Percentiles rank a stretch among this genome's conserved stretches.
Conservation (phyloP, 2,329 filamentous ascomycete genomes). For the Fusarium robinianum region DNA sequence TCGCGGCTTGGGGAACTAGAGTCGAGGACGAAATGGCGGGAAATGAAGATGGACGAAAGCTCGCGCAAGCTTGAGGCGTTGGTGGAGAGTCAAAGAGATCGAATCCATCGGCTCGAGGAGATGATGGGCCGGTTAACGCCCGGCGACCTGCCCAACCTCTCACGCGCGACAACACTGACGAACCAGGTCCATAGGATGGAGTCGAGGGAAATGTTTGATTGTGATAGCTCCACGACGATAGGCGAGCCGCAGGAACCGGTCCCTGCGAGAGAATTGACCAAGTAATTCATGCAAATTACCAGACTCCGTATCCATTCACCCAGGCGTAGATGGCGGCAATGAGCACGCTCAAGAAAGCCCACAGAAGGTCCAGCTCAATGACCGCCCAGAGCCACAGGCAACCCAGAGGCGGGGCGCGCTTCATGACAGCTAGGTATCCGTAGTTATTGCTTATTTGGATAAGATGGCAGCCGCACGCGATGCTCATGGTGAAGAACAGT, state of each 20-base stretch:
- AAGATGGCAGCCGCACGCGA: slow-evolving; percentile 73
- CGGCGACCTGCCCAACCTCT: slow-evolving; percentile 16
- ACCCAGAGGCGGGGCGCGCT: slow-evolving; percentile 84
- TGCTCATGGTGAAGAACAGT: slow-evolving; percentile 66
- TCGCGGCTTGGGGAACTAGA: slow-evolving; percentile 47
- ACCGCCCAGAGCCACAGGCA: slow-evolving; percentile 94
- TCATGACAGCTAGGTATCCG: slow-evolving; percentile 88
- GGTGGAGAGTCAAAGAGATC: slow-evolving; percentile 34
- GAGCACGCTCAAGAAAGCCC: slow-evolving; percentile 62
- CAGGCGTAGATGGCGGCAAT: slow-evolving; percentile 52
- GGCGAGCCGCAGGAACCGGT: slow-evolving; percentile 4
- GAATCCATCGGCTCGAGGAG: slow-evolving; percentile 29
- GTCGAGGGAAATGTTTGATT: slow-evolving; percentile 9
- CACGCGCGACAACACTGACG: slow-evolving; percentile 18
- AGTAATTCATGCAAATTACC: slow-evolving; percentile 18
- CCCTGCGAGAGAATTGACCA: neutral
- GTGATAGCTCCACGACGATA: slow-evolving; percentile 9
- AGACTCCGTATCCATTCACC: slow-evolving; percentile 54
- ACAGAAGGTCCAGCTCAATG: slow-evolving; percentile 76
- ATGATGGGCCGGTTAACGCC: slow-evolving; percentile 22
- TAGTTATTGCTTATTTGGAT: slow-evolving; percentile 79
- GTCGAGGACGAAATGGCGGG: slow-evolving; percentile 38
- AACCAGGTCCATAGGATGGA: slow-evolving; percentile 15
- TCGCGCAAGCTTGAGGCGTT: slow-evolving; percentile 31
- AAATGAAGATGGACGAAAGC: slow-evolving; percentile 38